Percentiles rank a stretch among this genome's conserved stretches.
These are phyloP conservation scores for Leccinum subtestaceum DNA, from an alignment of 768 basidiomycete genomes.

Conservation along the genomic window DNA sequence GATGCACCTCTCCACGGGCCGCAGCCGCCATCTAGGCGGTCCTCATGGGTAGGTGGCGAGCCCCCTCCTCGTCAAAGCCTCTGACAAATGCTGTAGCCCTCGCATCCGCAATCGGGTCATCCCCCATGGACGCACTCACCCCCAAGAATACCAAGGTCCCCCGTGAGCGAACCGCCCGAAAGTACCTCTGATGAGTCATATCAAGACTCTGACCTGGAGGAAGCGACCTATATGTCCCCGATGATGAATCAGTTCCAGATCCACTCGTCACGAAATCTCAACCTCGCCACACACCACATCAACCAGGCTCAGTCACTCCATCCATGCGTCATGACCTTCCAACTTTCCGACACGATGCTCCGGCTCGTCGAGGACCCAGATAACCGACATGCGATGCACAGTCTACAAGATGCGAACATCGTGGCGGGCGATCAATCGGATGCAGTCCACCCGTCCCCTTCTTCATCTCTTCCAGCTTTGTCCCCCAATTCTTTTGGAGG, in stretches of 20 bases:
- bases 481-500: constrained; percentile 7
- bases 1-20: constrained; percentile 9
- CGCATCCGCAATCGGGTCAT: constrained; percentile 14
- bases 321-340: constrained; percentile 33
- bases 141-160: constrained; percentile 20
- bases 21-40: constrained; percentile 17
- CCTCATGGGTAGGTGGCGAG: constrained; percentile 26
- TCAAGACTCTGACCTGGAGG: constrained; percentile 30
- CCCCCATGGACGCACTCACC: constrained; percentile 13
- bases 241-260: constrained; percentile 34
- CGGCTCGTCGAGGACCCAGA: constrained; percentile 30
- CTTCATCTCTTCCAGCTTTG: constrained; percentile 1
- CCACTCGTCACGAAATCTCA: constrained; percentile 13
- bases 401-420: constrained; percentile 16
- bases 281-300: constrained; percentile 3
- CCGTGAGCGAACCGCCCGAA: constrained; percentile 30
- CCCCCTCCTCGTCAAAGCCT: background rate
- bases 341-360: constrained; percentile 23
- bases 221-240: constrained; percentile 27
- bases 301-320: constrained; percentile 16
- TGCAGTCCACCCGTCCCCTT: constrained; percentile 4
- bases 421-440: constrained; percentile 17
- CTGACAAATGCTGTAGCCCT: constrained; percentile 24
- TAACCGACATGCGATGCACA: constrained; percentile 18
- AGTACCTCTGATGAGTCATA: constrained; percentile 29